Conservation (phyloP, 805 yeast species). For the Cyberlindnera misumaiensis region DNA sequence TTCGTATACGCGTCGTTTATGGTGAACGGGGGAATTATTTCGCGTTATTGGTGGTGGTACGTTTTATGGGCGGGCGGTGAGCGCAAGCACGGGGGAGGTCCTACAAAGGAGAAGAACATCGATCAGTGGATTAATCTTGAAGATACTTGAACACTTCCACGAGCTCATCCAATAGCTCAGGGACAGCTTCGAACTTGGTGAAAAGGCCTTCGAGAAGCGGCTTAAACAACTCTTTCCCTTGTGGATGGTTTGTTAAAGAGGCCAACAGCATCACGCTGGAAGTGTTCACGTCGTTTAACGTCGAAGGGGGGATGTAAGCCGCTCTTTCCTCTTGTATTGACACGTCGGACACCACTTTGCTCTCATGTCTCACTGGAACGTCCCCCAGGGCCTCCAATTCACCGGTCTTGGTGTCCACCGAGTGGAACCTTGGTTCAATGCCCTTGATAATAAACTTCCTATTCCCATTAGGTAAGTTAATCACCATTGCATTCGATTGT, state of each 20-base stretch:
- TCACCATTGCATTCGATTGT: slow-evolving; percentile 88
- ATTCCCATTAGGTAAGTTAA: slow-evolving; percentile 54
- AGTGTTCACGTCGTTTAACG: slow-evolving; percentile 34
- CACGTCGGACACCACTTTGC: slow-evolving; percentile 2
- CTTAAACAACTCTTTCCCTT: slow-evolving; percentile 28
- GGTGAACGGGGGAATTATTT: neutral
- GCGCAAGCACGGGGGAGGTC: no score
- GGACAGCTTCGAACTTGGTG: slow-evolving; percentile 28
- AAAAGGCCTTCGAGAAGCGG: slow-evolving; percentile 27
- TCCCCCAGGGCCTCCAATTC: slow-evolving; percentile 31
- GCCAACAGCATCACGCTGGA: slow-evolving; percentile 31
- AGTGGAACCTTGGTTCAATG: slow-evolving; percentile 72
- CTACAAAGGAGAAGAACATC: no score
- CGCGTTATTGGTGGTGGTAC: no score
- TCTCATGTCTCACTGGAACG: neutral
- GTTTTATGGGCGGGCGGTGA: no score
- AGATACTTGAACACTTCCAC: slow-evolving; percentile 19
- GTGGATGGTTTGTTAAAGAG: slow-evolving; percentile 26
- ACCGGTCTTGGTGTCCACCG: slow-evolving; percentile 43
- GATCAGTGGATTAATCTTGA: slow-evolving; percentile 6
- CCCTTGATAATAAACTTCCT: slow-evolving; percentile 91
- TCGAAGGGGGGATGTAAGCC: slow-evolving; percentile 24
- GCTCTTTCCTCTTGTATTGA: slow-evolving; percentile 12
- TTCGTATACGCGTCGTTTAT: neutral
- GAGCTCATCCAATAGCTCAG: slow-evolving; percentile 25